These are phyloP conservation scores for Thelephora terrestris DNA, from an alignment of 1,284 basidiomycete species.

Conservation along the genomic window DNA sequence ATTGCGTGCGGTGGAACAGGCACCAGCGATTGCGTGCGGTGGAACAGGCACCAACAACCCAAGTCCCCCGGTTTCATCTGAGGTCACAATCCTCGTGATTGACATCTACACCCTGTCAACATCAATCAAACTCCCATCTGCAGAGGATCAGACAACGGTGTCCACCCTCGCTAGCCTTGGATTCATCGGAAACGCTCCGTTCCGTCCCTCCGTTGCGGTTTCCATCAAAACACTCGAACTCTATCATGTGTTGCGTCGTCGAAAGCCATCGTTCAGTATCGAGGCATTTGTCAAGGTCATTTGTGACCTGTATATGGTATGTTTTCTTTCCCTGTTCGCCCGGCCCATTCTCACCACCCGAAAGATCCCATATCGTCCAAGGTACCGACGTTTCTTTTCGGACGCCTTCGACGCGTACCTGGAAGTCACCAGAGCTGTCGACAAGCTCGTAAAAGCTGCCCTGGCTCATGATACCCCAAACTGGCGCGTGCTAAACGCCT, in stretches of 20 bases:
- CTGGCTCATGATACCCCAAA: conserved; percentile 15
- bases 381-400: conserved; percentile 11
- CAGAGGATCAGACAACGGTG: too few species aligned
- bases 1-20: too few species aligned
- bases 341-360: background rate
- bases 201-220: conserved; percentile 13
- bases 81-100: too few species aligned
- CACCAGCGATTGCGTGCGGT: too few species aligned
- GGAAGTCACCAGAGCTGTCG: conserved; percentile 10
- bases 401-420: conserved; percentile 24
- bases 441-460: conserved; percentile 8
- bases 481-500: conserved; percentile 21
- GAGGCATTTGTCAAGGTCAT: conserved; percentile 24
- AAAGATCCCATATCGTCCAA: conserved; percentile 9
- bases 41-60: too few species aligned
- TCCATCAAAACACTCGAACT: conserved; percentile 23
- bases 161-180: background rate
- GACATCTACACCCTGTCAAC: too few species aligned
- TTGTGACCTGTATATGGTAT: conserved; percentile 23
- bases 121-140: too few species aligned
- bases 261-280: too few species aligned
- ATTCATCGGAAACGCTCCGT: background rate
- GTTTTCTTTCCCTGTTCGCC: conserved; percentile 6
- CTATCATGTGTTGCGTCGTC: conserved; percentile 15
- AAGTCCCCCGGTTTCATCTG: too few species aligned